Evolutionary conservation across 805 yeast genomes (phyloP).

Genomic region (Metschnikowia baotianmanensis): DNA sequence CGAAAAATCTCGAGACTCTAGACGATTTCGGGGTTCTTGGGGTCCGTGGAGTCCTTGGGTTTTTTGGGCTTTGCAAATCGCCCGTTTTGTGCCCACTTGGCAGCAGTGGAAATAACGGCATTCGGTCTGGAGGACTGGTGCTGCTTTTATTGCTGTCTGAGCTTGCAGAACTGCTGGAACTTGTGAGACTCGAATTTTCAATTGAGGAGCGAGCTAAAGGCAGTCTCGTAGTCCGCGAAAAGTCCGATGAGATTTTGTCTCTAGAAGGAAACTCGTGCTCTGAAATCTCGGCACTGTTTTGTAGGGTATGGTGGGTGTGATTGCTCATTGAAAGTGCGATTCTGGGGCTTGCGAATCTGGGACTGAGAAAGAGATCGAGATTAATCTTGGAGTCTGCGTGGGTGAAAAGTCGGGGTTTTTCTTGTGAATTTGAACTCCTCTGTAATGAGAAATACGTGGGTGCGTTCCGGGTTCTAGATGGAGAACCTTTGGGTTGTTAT

Average conservation of each 20-base stretch:
- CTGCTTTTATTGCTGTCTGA: neutral
- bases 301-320: neutral
- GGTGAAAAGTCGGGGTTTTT: neutral
- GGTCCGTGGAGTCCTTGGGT: neutral
- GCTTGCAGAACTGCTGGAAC: too few relatives aligned
- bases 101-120: conserved; percentile 2
- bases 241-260: neutral
- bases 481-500: too few relatives aligned
- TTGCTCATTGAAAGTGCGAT: conserved; percentile 1
- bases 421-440: too few relatives aligned
- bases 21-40: conserved; percentile 3
- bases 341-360: neutral
- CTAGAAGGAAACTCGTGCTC: conserved; percentile 4
- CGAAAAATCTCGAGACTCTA: neutral
- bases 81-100: neutral
- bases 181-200: neutral
- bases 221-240: conserved; percentile 6
- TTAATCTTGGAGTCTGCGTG: too few relatives aligned
- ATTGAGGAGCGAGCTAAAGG: conserved; percentile 4
- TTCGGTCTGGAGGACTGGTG: conserved; percentile 1
- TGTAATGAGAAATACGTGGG: too few relatives aligned
- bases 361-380: neutral
- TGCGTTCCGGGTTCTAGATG: too few relatives aligned
- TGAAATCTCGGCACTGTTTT: neutral
- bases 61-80: too few relatives aligned